Evolutionary conservation across 805 yeast genomes (phyloP).

Genomic region (Nakazawaea pomicola): DNA sequence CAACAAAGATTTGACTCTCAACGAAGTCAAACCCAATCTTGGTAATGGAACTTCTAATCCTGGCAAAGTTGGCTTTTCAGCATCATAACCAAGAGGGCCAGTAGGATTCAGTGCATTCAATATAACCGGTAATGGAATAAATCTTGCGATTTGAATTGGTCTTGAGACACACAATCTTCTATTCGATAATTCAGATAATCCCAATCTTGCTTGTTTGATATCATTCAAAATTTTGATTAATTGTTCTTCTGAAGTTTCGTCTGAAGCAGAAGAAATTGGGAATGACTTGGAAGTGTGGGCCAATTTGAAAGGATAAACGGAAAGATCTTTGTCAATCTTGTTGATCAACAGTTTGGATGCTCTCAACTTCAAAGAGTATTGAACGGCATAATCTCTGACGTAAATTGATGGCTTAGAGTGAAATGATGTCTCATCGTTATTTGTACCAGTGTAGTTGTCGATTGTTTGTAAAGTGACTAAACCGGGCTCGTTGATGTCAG

Average conservation of each 20-base stretch:
- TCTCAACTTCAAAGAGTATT: conserved; percentile 70
- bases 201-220: conserved; percentile 61
- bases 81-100: conserved; percentile 63
- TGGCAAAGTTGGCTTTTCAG: conserved; percentile 57
- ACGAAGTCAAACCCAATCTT: conserved; percentile 62
- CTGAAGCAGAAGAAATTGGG: conserved; percentile 44
- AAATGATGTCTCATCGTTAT: conserved; percentile 46
- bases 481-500: conserved; percentile 53
- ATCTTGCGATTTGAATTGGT: conserved; percentile 68
- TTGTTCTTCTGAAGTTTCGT: conserved; percentile 32
- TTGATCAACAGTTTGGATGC: conserved; percentile 67
- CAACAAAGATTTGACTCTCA: conserved; percentile 59
- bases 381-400: conserved; percentile 75
- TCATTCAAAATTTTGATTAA: conserved; percentile 45
- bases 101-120: conserved; percentile 61
- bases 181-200: conserved; percentile 74
- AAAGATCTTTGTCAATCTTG: conserved; percentile 63
- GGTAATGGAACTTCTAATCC: conserved; percentile 77
- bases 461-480: conserved; percentile 62
- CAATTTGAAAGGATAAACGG: conserved; percentile 91
- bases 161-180: conserved; percentile 71
- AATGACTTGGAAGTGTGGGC: conserved; percentile 60
- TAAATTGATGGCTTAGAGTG: conserved; percentile 65
- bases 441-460: conserved; percentile 60
- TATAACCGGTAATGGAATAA: conserved; percentile 64